Evolutionary conservation across 805 yeast species (phyloP).

Genomic region (Saccharomycopsis javanensis): DNA sequence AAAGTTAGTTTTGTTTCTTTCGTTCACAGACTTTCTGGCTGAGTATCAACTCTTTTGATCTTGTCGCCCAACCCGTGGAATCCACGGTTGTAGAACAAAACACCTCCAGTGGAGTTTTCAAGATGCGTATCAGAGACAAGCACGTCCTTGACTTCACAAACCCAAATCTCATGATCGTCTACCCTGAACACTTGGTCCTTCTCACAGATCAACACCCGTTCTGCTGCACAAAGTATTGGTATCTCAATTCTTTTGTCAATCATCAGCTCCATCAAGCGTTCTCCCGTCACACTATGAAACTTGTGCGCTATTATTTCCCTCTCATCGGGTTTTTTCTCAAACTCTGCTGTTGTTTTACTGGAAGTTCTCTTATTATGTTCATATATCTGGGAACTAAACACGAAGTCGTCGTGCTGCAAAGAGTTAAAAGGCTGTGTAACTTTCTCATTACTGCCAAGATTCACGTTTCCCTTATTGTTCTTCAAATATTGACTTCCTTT

Average conservation of each 20-base stretch:
- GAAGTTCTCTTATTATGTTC: not conserved
- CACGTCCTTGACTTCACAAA: conserved; percentile 63
- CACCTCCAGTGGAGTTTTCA: conserved; percentile 43
- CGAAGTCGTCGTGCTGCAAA: conserved; percentile 21
- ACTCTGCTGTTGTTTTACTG: not conserved
- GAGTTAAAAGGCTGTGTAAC: conserved; percentile 45
- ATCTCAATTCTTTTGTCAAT: conserved; percentile 23
- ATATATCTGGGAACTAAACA: conserved; percentile 6
- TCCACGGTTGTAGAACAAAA: conserved; percentile 52
- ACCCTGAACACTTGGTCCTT: conserved; percentile 44
- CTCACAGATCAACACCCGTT: conserved; percentile 53
- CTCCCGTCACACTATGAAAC: not conserved
- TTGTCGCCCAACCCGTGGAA: conserved; percentile 42
- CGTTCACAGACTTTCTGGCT: not conserved
- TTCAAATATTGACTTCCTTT: conserved; percentile 34
- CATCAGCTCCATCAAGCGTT: not conserved
- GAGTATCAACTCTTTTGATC: conserved; percentile 11
- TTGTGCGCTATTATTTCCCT: not conserved
- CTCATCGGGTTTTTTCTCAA: not conserved
- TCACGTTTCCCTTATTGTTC: conserved; percentile 9
- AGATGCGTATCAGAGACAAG: conserved; percentile 20
- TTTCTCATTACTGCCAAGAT: not conserved
- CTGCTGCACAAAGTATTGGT: conserved; percentile 51
- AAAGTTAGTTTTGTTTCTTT: no score
- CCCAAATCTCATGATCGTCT: conserved; percentile 87